A percentile compares a stretch with the other conserved stretches of the same genome.
These are phyloP conservation scores for Phytophthora europaea DNA, from an alignment of 352 stramenopile genomes.

Conservation along the genomic window DNA sequence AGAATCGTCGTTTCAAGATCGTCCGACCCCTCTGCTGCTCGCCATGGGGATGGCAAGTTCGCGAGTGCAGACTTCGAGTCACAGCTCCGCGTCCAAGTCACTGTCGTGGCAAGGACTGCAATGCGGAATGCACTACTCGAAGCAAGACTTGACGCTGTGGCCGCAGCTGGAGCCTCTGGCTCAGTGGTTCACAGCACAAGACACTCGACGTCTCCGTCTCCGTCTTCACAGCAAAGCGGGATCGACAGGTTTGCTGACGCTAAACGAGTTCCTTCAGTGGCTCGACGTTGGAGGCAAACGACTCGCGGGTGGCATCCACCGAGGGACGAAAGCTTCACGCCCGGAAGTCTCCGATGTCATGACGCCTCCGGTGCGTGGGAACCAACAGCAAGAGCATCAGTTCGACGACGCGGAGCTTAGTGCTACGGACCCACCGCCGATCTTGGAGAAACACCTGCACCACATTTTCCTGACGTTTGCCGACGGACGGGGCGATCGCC, in stretches of 20 bases:
- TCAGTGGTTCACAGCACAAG: conserved; percentile 72
- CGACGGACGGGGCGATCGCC: conserved; percentile 21
- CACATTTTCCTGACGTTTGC: conserved; percentile 74
- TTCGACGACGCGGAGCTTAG: not conserved
- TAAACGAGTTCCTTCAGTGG: conserved; percentile 64
- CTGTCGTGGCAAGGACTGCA: conserved; percentile 40
- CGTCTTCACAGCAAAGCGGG: conserved; percentile 41
- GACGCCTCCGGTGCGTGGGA: conserved; percentile 43
- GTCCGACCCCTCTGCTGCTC: not conserved
- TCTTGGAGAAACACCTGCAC: conserved; percentile 66
- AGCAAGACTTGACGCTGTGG: conserved; percentile 66
- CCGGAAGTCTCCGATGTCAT: conserved; percentile 51
- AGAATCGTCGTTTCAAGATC: conserved; percentile 30
- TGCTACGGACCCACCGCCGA: conserved; percentile 21
- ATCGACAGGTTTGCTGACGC: conserved; percentile 44
- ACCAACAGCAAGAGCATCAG: conserved; percentile 12
- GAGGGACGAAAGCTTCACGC: conserved; percentile 14
- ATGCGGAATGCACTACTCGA: conserved; percentile 61
- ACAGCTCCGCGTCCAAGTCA: not conserved
- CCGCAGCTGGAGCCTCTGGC: conserved; percentile 65
- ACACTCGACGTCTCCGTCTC: conserved; percentile 47
- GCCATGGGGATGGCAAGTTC: conserved; percentile 39
- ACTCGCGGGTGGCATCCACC: not conserved
- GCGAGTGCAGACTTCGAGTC: conserved; percentile 17
- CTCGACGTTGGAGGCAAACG: conserved; percentile 31